A percentile compares a stretch with the other conserved stretches of the same genome.
phyloP scores from a whole-genome alignment of 129 eudicot genomes.

The Chrysanthemum lavandulifolium region DNA sequence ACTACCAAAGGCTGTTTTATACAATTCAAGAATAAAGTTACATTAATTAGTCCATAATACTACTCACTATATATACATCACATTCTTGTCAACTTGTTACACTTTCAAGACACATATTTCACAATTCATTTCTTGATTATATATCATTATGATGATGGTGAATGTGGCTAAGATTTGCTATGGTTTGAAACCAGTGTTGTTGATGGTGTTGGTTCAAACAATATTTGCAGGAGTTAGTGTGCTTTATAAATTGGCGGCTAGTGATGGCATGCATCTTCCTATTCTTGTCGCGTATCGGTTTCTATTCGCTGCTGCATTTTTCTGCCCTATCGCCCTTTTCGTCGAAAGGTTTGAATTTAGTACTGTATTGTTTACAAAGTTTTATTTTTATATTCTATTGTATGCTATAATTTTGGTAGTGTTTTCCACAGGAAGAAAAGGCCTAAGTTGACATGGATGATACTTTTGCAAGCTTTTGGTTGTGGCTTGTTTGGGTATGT shows the following conservation, averaged over 20 bases:
- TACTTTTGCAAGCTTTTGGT: slow-evolving; percentile 39
- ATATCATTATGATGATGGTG: slow-evolving; percentile 3
- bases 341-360: slow-evolving; percentile 48
- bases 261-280: slow-evolving; percentile 40
- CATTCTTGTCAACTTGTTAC: no score
- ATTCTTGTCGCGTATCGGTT: slow-evolving; percentile 52
- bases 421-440: slow-evolving; percentile 38
- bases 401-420: neutral
- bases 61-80: slow-evolving; percentile 27
- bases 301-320: slow-evolving; percentile 43
- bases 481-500: slow-evolving; percentile 63
- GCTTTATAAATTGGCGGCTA: slow-evolving; percentile 45
- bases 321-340: slow-evolving; percentile 49
- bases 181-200: slow-evolving; percentile 47
- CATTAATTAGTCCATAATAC: neutral
- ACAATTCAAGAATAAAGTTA: slow-evolving; percentile 1
- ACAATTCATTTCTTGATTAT: no score
- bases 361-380: no score
- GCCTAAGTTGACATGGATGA: slow-evolving; percentile 43
- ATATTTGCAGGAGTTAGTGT: slow-evolving; percentile 39
- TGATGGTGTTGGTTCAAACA: slow-evolving; percentile 46
- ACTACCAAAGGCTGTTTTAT: slow-evolving; percentile 3
- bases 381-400: neutral
- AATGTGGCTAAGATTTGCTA: slow-evolving; percentile 30
- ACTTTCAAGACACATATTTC: no score